phyloP scores from a whole-genome alignment of 192 early-diverging fungal species.

The Globomyces pollinis-pini region DNA sequence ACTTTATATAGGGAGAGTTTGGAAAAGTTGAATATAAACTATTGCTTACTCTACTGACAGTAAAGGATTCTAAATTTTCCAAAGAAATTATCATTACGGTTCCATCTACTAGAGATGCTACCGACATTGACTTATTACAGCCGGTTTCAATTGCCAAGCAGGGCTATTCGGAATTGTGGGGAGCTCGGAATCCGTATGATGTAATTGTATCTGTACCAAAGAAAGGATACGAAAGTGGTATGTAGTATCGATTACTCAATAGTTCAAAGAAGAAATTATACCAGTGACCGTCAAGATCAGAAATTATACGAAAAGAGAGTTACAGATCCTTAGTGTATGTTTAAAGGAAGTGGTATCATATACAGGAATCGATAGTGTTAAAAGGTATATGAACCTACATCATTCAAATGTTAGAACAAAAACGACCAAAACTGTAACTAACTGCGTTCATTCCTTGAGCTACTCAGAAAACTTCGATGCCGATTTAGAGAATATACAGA shows the following conservation, averaged over 20 bases:
- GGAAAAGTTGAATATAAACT: slow-evolving; percentile 19
- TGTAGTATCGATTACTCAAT: too few relatives aligned
- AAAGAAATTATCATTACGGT: slow-evolving; percentile 8
- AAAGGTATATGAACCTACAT: slow-evolving; percentile 17
- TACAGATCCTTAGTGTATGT: slow-evolving; percentile 7
- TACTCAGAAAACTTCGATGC: slow-evolving; percentile 14
- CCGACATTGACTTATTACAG: slow-evolving; percentile 12
- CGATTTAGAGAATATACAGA: slow-evolving; percentile 1
- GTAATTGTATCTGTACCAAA: slow-evolving; percentile 10
- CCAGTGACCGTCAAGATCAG: slow-evolving; percentile 17
- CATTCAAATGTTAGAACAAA: slow-evolving; percentile 16
- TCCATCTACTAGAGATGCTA: slow-evolving; percentile 16
- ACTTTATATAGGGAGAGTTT: slow-evolving; percentile 17
- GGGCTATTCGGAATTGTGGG: not conserved
- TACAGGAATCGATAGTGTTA: not conserved
- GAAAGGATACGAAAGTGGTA: slow-evolving; percentile 15
- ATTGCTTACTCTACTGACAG: not conserved
- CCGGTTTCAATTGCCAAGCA: not conserved
- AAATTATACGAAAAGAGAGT: slow-evolving; percentile 18
- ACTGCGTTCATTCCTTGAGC: too few relatives aligned
- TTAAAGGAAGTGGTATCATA: slow-evolving; percentile 22
- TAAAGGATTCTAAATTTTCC: not conserved
- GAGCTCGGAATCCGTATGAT: slow-evolving; percentile 13
- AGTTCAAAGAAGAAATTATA: slow-evolving; percentile 13
- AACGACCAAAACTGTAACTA: too few relatives aligned